These are phyloP conservation scores for Suillus clintonianus DNA, from an alignment of 768 basidiomycete genomes.

Conservation along the genomic window DNA sequence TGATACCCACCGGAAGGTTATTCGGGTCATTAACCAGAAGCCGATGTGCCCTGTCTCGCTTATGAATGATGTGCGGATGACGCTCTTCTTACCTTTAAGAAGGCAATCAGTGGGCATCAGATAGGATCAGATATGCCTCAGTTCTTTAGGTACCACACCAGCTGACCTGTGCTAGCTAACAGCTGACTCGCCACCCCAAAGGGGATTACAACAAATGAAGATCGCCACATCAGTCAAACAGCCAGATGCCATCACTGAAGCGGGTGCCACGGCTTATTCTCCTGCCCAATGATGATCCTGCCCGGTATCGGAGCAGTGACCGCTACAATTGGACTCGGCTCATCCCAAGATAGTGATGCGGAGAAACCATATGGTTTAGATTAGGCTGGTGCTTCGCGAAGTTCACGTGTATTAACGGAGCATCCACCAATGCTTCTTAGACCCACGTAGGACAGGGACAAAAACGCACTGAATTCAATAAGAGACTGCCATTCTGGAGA, in stretches of 20 bases:
- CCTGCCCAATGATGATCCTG: not conserved
- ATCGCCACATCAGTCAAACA: not conserved
- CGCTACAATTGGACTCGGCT: slow-evolving; percentile 3
- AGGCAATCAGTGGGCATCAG: not conserved
- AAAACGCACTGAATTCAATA: not conserved
- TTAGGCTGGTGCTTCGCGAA: not conserved
- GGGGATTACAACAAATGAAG: not conserved
- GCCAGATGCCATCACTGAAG: not conserved
- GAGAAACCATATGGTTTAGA: not conserved
- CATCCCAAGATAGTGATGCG: not conserved
- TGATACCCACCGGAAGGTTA: not conserved
- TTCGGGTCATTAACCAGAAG: not conserved
- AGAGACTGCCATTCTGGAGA: not conserved
- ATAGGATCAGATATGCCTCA: not conserved
- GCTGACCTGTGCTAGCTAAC: not conserved
- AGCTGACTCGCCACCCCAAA: not conserved
- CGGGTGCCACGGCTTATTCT: not conserved
- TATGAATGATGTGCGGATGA: not conserved
- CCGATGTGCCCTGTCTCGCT: not conserved
- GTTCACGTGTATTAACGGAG: slow-evolving; percentile 1
- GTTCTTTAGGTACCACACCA: not conserved
- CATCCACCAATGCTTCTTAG: not conserved
- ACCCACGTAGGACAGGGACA: not conserved
- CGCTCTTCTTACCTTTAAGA: not conserved
- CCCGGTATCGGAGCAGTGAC: slow-evolving; percentile 4